Percentiles rank a stretch among this genome's conserved stretches.
Conservation (phyloP, 108 stramenopile genomes). For the Nitzschia sp. region DNA sequence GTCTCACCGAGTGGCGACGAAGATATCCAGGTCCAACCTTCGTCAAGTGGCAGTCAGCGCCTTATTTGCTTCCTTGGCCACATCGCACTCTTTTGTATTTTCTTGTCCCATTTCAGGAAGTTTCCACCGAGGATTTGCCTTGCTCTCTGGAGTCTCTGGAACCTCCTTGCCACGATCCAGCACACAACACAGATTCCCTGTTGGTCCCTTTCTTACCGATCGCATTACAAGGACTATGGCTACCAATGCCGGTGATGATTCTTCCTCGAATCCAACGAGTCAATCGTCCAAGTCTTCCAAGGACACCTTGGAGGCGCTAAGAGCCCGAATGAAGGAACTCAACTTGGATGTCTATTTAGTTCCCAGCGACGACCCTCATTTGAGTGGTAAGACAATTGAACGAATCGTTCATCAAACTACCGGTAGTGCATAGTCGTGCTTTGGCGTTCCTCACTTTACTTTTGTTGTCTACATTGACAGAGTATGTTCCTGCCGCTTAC, state of each 20-base stretch:
- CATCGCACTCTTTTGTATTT: constrained; percentile 14
- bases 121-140: neutral
- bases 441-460: neutral
- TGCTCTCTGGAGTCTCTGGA: neutral
- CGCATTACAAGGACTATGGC: constrained; percentile 4
- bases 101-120: neutral
- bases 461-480: constrained; percentile 29
- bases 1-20: constrained; percentile 1
- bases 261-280: neutral
- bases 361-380: constrained; percentile 88
- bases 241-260: constrained; percentile 1
- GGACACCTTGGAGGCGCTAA: constrained; percentile 52
- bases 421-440: neutral
- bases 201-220: neutral
- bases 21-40: constrained; percentile 1
- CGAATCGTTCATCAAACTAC: neutral
- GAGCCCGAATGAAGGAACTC: constrained; percentile 59
- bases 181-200: neutral
- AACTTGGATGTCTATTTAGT: constrained; percentile 74
- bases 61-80: constrained; percentile 25
- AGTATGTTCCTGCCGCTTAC: constrained; percentile 93
- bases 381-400: constrained; percentile 61
- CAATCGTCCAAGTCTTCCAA: constrained; percentile 14
- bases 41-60: constrained; percentile 18
- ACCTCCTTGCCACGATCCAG: neutral